Conservation (phyloP, 352 stramenopile species). For the Aphanomyces astaci region DNA sequence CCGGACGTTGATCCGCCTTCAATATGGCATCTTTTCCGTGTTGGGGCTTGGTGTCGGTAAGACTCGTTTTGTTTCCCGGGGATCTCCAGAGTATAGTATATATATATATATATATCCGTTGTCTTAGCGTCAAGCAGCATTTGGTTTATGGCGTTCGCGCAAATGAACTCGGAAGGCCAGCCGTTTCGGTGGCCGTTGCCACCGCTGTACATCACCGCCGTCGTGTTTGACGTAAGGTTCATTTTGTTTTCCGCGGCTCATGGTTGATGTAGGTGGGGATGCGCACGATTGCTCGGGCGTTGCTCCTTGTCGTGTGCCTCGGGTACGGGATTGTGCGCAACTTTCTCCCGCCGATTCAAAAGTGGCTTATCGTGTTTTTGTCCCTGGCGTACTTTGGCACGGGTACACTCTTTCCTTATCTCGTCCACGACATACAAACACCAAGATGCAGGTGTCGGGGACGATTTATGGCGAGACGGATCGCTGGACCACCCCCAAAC, state of each 20-base stretch:
- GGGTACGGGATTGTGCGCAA: constrained; percentile 84
- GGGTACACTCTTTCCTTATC: not conserved
- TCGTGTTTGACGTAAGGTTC: constrained; percentile 70
- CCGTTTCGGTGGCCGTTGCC: constrained; percentile 86
- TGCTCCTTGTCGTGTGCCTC: constrained; percentile 84
- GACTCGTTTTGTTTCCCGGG: constrained; percentile 14
- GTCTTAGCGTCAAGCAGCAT: constrained; percentile 34
- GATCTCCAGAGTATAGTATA: no score
- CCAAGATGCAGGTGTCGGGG: constrained; percentile 37
- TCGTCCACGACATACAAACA: not conserved
- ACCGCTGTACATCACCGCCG: constrained; percentile 69
- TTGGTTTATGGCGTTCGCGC: constrained; percentile 81
- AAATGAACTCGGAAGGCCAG: constrained; percentile 83
- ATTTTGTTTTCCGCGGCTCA: not conserved
- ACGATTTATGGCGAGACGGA: constrained; percentile 70
- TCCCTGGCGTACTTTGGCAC: constrained; percentile 70
- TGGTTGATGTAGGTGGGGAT: constrained; percentile 31
- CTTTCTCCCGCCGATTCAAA: constrained; percentile 42
- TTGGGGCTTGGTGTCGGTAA: constrained; percentile 62
- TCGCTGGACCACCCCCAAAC: constrained; percentile 45
- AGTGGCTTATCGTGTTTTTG: constrained; percentile 48
- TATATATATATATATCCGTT: constrained; percentile 15
- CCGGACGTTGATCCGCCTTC: constrained; percentile 61
- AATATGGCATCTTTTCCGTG: constrained; percentile 77
- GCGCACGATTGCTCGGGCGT: constrained; percentile 73